These are phyloP conservation scores for Pythium folliculosum DNA, from an alignment of 352 stramenopile species.

Conservation along the genomic window DNA sequence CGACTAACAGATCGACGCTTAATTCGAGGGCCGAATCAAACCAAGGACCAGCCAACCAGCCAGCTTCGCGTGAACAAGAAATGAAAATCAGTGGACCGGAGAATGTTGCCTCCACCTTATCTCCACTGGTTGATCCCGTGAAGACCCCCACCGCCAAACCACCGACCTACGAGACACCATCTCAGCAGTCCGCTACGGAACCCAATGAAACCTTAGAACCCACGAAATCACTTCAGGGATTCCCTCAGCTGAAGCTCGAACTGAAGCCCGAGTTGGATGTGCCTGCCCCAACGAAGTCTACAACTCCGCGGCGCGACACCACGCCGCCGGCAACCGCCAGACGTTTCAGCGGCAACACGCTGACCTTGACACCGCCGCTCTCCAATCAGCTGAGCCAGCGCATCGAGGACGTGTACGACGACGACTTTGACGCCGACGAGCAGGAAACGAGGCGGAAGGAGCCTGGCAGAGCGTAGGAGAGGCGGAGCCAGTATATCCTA, in stretches of 20 bases:
- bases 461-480: conserved; percentile 14
- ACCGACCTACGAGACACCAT: not conserved
- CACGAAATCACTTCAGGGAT: too few species aligned
- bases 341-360: conserved; percentile 7
- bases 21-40: too few species aligned
- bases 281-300: conserved; percentile 12
- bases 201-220: too few species aligned
- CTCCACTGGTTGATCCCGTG: too few species aligned
- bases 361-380: not conserved
- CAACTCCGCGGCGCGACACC: conserved; percentile 15
- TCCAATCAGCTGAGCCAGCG: conserved; percentile 18
- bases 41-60: not conserved
- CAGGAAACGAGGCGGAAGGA: conserved; percentile 21
- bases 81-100: too few species aligned
- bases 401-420: conserved; percentile 43
- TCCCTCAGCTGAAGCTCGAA: conserved; percentile 1
- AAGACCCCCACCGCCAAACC: conserved; percentile 1
- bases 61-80: not conserved
- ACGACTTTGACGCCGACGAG: conserved; percentile 55
- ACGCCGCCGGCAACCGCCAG: conserved; percentile 13
- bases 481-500: too few species aligned
- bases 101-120: too few species aligned
- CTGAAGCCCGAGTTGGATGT: conserved; percentile 11
- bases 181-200: too few species aligned
- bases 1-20: too few species aligned